A percentile compares a stretch with the other conserved stretches of the same genome.
Conservation (phyloP, 768 basidiomycete species). For the Termitomyces sp. region DNA sequence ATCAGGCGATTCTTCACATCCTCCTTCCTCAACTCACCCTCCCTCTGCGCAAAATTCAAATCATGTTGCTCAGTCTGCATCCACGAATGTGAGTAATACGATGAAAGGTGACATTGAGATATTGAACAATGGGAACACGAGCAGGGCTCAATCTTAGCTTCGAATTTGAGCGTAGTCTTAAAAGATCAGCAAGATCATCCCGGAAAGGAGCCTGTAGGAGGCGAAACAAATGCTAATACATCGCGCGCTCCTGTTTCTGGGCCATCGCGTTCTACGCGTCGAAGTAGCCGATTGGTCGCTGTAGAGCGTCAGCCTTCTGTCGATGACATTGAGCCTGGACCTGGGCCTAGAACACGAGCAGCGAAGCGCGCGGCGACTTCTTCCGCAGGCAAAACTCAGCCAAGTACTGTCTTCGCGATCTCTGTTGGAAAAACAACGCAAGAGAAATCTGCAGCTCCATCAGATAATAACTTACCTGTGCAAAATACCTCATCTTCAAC, state of each 20-base stretch:
- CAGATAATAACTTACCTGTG: conserved; percentile 1
- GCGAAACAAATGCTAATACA: not conserved
- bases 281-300: conserved; percentile 6
- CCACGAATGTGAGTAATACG: not conserved
- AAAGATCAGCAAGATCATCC: not conserved
- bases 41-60: not conserved
- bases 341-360: conserved; percentile 10
- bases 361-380: conserved; percentile 8
- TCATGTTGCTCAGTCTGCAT: not conserved
- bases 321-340: not conserved
- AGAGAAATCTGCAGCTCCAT: conserved; percentile 7
- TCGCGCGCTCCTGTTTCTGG: conserved; percentile 4
- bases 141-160: conserved; percentile 11
- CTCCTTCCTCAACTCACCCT: not conserved
- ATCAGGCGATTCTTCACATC: not conserved
- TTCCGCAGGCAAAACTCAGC: conserved; percentile 1
- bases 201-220: not conserved
- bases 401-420: conserved; percentile 6
- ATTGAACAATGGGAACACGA: not conserved
- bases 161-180: not conserved
- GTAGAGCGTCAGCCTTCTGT: not conserved
- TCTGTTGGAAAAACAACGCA: conserved; percentile 6
- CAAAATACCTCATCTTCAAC: not conserved
- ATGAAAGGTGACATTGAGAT: not conserved
- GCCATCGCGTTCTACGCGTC: conserved; percentile 9